Conservation (phyloP, 306 rosid species). For the Medicago truncatula region MtrunA17r5.0-ANR NC_053049.1:30967001-30967500, state of each 20-base stretch:
- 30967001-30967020: background rate
- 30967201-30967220: conserved; percentile 46
- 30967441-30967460: conserved; percentile 42
- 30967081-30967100: conserved; percentile 42
- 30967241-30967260: conserved; percentile 40
- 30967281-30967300: conserved; percentile 32
- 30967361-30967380: conserved; percentile 65
- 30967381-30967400: conserved; percentile 54
- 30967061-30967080: conserved; percentile 37
- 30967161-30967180: conserved; percentile 44
- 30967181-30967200: conserved; percentile 49
- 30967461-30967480: conserved; percentile 5
- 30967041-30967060: conserved; percentile 39
- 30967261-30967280: conserved; percentile 53
- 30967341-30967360: conserved; percentile 54
- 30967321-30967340: conserved; percentile 65
- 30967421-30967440: conserved; percentile 66
- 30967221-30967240: conserved; percentile 55
- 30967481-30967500: too few relatives aligned
- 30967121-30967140: conserved; percentile 54
- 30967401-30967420: conserved; percentile 62
- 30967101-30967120: conserved; percentile 45
- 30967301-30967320: conserved; percentile 47
- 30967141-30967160: conserved; percentile 44
- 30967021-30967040: background rate